A percentile compares a stretch with the other conserved stretches of the same genome.
Evolutionary conservation across 192 early-diverging fungal genomes (phyloP).

Genomic region (Pecoramyces ruminantium): DNA sequence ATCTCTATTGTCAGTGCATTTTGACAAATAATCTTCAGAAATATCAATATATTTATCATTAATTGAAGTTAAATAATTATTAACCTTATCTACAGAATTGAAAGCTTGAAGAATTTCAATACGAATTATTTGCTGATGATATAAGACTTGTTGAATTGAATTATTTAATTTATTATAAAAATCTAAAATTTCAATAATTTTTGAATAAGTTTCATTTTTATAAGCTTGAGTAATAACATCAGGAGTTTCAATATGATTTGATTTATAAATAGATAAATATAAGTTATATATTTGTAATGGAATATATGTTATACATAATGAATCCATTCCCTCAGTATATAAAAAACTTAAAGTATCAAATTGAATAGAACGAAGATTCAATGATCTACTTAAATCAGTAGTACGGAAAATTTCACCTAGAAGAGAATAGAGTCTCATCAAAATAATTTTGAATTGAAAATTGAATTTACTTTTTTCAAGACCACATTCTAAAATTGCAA

Average conservation of each 20-base stretch:
- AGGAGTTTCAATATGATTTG: background rate
- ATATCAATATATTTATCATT: background rate
- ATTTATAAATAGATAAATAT: background rate
- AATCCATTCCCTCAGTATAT: background rate
- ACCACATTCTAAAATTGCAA: conserved; percentile 57
- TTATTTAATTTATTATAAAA: background rate
- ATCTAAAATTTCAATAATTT: background rate
- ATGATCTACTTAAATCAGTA: background rate
- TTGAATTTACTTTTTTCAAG: conserved; percentile 56
- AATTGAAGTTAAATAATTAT: background rate
- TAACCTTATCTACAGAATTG: background rate
- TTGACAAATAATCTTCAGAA: background rate
- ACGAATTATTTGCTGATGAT: background rate
- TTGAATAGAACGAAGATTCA: background rate
- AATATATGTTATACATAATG: background rate
- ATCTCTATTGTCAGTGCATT: background rate
- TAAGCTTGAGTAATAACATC: background rate
- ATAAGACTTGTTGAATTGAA: background rate
- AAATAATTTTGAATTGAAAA: conserved; percentile 72
- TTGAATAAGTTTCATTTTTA: background rate
- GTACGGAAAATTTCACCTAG: conserved; percentile 23
- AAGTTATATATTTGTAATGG: background rate
- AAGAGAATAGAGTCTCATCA: conserved; percentile 62
- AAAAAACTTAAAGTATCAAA: background rate
- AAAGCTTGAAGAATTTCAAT: background rate